Conservation (phyloP, 2,329 filamentous ascomycete species). For the Rhexocercosporidium sp. region DNA sequence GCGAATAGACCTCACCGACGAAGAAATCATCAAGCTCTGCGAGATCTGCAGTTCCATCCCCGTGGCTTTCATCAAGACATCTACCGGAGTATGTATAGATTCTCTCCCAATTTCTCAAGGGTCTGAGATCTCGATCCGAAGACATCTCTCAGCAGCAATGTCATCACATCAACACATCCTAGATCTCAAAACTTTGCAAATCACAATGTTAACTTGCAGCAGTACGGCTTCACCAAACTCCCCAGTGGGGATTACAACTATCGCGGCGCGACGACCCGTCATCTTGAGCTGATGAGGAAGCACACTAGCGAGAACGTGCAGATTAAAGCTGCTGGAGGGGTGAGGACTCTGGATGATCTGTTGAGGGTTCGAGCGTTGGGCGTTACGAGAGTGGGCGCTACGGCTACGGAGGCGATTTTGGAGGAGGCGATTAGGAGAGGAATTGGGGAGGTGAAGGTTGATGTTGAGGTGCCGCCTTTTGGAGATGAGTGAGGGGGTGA, state of each 20-base stretch:
- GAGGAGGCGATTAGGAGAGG: conserved; percentile 58
- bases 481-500: neutral
- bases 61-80: conserved; percentile 65
- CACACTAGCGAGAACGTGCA: conserved; percentile 51
- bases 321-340: conserved; percentile 63
- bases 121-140: too few species aligned
- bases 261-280: conserved; percentile 55
- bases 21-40: conserved; percentile 58
- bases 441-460: conserved; percentile 42
- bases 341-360: conserved; percentile 61
- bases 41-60: conserved; percentile 56
- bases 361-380: conserved; percentile 59
- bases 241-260: conserved; percentile 56
- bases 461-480: conserved; percentile 25
- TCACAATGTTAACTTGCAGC: too few species aligned
- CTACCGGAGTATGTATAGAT: conserved; percentile 48
- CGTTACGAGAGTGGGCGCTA: conserved; percentile 60
- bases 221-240: conserved; percentile 65
- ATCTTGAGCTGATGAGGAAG: conserved; percentile 60
- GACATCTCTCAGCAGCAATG: too few species aligned
- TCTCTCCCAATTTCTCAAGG: too few species aligned
- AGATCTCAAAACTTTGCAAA: too few species aligned
- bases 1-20: conserved; percentile 46
- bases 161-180: too few species aligned
- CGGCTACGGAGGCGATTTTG: conserved; percentile 59